Base-by-base conservation (phyloP, 2,329 filamentous ascomycete genomes). In the Hypoxylon sp. region DNA sequence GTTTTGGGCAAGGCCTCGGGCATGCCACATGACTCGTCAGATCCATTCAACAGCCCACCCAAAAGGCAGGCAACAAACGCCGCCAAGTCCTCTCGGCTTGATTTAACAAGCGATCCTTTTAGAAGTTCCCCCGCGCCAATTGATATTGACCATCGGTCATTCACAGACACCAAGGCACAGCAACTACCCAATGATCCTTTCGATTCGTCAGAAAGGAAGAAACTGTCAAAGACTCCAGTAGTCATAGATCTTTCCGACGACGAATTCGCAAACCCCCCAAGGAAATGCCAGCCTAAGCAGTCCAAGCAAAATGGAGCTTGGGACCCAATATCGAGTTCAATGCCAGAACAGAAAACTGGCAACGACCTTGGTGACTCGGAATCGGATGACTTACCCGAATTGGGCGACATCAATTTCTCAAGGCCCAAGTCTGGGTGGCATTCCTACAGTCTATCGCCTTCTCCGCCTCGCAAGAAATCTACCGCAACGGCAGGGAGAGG, bases 311-410 rank as follows among this genome's bases (percentile, higher is more conserved):
- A 75, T 3, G 74, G 73, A 2, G 75, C 77, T 0, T 85, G 83
- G 83, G 84, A 86, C 71, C 84, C 83, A 0, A 86, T 86, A 55
- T 87, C 85, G 0, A 87, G 85, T 72, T 86, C 84, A 0, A 84
- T 84, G 3, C 85, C 84, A 0, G 81, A 85, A 49, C 62, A 63
- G 75, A 60, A 74, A 19, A 63, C 63, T 14, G 32, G 60, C n/a
- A 56, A 76, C 3, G 30, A 67, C 30, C 51, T 73, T 11, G 59
- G 17, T 72, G 69, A 69, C 30, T 75, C 71, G 0, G 69, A 75
- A 2, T 81, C 81, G 0, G 83, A 84, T 10, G 84, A 84, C 0
- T 77, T 89, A 5, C 85, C 86, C 0, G 84, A 85, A 25, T 77
- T 87, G 21, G 71, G 72, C 5, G 77, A 81, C 5, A 77, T 86